Evolutionary conservation across 257 asterid genomes (phyloP).

Genomic region (Penstemon eatonii): DNA sequence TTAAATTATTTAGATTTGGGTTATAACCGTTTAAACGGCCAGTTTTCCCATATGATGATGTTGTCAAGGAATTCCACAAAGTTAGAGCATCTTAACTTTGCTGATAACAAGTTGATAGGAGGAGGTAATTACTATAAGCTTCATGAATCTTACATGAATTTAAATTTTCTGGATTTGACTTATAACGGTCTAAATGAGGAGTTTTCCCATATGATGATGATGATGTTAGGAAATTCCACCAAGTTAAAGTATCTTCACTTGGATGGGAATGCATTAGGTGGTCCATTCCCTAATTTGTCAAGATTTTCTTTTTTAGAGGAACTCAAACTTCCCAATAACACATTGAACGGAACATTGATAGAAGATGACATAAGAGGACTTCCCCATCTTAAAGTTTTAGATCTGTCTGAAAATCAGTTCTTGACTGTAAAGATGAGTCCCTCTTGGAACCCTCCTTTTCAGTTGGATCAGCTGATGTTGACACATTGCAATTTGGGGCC

Average conservation of each 20-base stretch:
- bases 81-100: slow-evolving; percentile 19
- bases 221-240: no score
- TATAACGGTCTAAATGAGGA: no score
- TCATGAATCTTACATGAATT: no score
- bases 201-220: no score
- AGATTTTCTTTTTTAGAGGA: slow-evolving; percentile 19
- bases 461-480: slow-evolving; percentile 17
- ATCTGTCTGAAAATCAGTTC: slow-evolving; percentile 14
- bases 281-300: slow-evolving; percentile 26
- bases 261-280: neutral
- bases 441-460: slow-evolving; percentile 31
- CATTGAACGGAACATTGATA: slow-evolving; percentile 10
- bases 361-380: slow-evolving; percentile 1
- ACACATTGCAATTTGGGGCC: slow-evolving; percentile 27
- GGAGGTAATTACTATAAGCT: no score
- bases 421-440: slow-evolving; percentile 25
- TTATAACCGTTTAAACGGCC: slow-evolving; percentile 13
- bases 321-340: slow-evolving; percentile 13
- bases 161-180: no score
- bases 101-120: neutral
- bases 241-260: no score
- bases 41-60: slow-evolving; percentile 1
- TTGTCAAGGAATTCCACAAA: slow-evolving; percentile 2
- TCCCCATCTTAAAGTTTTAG: slow-evolving; percentile 21
- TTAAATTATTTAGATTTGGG: slow-evolving; percentile 5